Percentiles rank a stretch among this genome's conserved stretches.
Evolutionary conservation across 2,329 filamentous ascomycete genomes (phyloP).

Genomic region (Ustulina deusta): DNA sequence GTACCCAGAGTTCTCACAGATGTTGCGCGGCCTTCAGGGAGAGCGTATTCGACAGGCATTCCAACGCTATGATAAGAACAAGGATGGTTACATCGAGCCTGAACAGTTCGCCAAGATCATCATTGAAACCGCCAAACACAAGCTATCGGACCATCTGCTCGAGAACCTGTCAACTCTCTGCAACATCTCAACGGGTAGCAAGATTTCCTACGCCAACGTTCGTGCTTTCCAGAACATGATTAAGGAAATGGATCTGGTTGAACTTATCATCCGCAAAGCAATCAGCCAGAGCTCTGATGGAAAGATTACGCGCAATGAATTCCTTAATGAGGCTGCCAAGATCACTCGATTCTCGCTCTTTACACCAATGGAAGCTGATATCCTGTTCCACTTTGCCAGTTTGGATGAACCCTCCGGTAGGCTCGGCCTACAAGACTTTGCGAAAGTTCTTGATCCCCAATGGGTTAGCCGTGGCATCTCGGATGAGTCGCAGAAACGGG

Average conservation of each 20-base stretch:
- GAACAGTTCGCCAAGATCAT: slow-evolving; percentile 98
- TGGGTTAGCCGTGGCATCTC: slow-evolving; percentile 77
- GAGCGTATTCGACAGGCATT: slow-evolving; percentile 97
- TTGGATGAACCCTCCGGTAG: slow-evolving; percentile 89
- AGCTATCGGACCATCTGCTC: slow-evolving; percentile 95
- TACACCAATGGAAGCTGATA: slow-evolving; percentile 98
- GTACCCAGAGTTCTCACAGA: slow-evolving; percentile 97
- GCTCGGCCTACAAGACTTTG: slow-evolving; percentile 85
- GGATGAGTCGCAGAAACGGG: slow-evolving; percentile 57
- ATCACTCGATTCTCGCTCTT: slow-evolving; percentile 95
- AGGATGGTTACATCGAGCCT: slow-evolving; percentile 94
- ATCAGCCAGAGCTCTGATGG: slow-evolving; percentile 85
- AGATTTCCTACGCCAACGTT: slow-evolving; percentile 97
- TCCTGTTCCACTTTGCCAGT: slow-evolving; percentile 97
- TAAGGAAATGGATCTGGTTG: slow-evolving; percentile 96
- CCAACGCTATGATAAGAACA: slow-evolving; percentile 88
- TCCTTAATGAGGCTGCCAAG: slow-evolving; percentile 91
- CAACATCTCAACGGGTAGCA: slow-evolving; percentile 91
- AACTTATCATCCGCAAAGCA: slow-evolving; percentile 90
- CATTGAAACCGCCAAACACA: slow-evolving; percentile 90
- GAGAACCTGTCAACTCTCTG: slow-evolving; percentile 92
- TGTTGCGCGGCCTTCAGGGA: slow-evolving; percentile 94
- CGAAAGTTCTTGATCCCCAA: slow-evolving; percentile 92
- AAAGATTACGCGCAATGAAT: slow-evolving; percentile 93
- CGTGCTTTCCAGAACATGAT: slow-evolving; percentile 98